phyloP scores from a whole-genome alignment of 768 basidiomycete genomes.

The Mycena galericulata region DNA sequence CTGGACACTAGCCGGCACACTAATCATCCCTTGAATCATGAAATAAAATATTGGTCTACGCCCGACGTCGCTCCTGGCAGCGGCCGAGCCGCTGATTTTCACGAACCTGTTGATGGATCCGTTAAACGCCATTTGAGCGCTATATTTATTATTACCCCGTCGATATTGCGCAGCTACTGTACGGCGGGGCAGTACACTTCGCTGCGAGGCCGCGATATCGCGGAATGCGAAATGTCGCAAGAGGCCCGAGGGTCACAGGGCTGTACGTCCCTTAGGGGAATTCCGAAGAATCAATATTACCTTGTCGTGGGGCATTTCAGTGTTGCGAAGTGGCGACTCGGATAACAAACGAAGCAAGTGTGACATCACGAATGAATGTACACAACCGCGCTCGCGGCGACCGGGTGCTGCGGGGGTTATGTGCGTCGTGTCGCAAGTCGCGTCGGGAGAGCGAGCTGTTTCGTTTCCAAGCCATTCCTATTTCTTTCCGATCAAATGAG shows the following conservation, averaged over 20 bases:
- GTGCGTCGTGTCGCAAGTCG: not conserved
- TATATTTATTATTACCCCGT: not conserved
- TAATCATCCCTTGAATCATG: not conserved
- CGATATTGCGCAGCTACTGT: not conserved
- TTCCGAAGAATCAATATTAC: too few relatives aligned
- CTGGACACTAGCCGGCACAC: too few relatives aligned
- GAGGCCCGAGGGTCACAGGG: too few relatives aligned
- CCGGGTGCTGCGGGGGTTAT: slow-evolving; percentile 19
- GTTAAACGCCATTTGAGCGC: not conserved
- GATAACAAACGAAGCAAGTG: too few relatives aligned
- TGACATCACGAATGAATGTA: not conserved
- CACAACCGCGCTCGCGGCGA: not conserved
- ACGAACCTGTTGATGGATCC: slow-evolving; percentile 2
- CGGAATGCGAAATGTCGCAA: too few relatives aligned
- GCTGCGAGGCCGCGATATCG: not conserved
- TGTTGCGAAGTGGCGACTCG: not conserved
- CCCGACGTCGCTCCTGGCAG: too few relatives aligned
- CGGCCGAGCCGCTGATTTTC: not conserved
- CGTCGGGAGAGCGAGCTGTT: not conserved
- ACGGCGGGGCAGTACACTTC: not conserved
- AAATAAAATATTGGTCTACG: not conserved
- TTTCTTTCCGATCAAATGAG: not conserved
- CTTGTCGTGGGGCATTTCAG: too few relatives aligned
- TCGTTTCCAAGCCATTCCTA: slow-evolving; percentile 9
- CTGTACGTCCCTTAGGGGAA: too few relatives aligned